Percentiles rank a stretch among this genome's conserved stretches.
Conservation (phyloP, 2,329 filamentous ascomycete species). For the Neofusicoccum umdonicola region DNA sequence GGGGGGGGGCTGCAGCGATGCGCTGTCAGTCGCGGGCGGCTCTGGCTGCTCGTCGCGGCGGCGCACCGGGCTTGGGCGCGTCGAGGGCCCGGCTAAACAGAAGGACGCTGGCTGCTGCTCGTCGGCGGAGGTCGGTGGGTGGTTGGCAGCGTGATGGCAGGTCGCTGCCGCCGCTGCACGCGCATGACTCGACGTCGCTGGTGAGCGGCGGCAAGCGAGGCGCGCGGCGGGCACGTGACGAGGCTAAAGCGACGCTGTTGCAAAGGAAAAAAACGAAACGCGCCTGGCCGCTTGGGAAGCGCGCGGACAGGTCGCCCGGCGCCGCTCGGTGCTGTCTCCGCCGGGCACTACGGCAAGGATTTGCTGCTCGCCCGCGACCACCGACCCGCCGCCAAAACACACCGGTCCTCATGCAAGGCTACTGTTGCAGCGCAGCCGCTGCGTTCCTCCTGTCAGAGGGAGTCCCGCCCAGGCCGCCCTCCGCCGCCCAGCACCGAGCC, state of each 20-base stretch:
- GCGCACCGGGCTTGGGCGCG: neutral
- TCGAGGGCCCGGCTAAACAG: neutral
- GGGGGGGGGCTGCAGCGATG: neutral
- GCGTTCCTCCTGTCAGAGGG: neutral
- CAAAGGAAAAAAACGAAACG: neutral
- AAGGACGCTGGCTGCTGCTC: neutral
- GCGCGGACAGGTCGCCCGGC: neutral
- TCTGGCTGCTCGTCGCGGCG: neutral
- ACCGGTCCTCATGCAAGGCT: neutral
- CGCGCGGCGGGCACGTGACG: neutral
- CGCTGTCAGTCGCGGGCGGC: neutral
- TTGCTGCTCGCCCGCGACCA: neutral
- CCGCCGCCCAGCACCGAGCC: neutral
- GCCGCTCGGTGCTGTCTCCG: slow-evolving; percentile 2
- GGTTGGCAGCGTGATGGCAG: neutral
- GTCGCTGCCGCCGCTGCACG: neutral
- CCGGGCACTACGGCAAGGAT: neutral
- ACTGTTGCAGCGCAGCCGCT: neutral
- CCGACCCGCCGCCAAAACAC: neutral
- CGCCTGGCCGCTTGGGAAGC: neutral
- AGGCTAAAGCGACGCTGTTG: slow-evolving; percentile 6
- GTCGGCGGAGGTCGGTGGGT: neutral
- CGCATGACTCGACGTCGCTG: slow-evolving; percentile 1
- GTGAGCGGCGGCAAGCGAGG: slow-evolving; percentile 8
- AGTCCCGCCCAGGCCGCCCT: neutral